Evolutionary conservation across 2,329 filamentous ascomycete genomes (phyloP).

Genomic region (Fusarium neocosmosporiellum): DNA sequence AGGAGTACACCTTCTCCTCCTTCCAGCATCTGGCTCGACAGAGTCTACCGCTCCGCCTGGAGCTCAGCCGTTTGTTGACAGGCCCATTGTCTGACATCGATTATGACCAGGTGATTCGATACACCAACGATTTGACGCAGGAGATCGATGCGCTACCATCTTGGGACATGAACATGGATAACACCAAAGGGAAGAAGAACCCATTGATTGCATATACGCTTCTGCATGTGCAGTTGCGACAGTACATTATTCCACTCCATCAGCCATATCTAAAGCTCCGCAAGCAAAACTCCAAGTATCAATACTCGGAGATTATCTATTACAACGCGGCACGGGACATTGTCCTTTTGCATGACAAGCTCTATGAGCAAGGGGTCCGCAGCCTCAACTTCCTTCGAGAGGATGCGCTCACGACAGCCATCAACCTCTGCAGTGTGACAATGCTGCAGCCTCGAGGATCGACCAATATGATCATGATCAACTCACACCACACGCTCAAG

Average conservation of each 20-base stretch:
- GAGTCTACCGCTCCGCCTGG: constrained; percentile 66
- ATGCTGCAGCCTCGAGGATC: constrained; percentile 69
- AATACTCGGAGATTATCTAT: constrained; percentile 72
- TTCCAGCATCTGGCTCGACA: constrained; percentile 69
- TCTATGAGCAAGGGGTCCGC: constrained; percentile 68
- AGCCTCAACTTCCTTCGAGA: constrained; percentile 70
- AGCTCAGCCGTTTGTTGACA: constrained; percentile 67
- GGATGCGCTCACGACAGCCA: constrained; percentile 68
- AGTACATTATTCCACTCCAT: constrained; percentile 71
- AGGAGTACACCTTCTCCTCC: constrained; percentile 68
- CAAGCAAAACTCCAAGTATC: constrained; percentile 69
- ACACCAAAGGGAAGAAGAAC: constrained; percentile 58
- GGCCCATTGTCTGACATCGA: constrained; percentile 66
- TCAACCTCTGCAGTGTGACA: constrained; percentile 71
- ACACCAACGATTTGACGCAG: constrained; percentile 70
- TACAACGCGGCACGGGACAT: constrained; percentile 72
- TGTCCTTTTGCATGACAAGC: constrained; percentile 70
- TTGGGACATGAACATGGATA: constrained; percentile 58
- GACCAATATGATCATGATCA: constrained; percentile 72
- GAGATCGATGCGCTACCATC: constrained; percentile 70
- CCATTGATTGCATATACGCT: constrained; percentile 69
- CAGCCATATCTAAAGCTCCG: constrained; percentile 70
- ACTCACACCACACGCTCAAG: constrained; percentile 68
- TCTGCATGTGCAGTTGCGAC: constrained; percentile 69
- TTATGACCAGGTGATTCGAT: constrained; percentile 71